phyloP scores from a whole-genome alignment of 352 stramenopile genomes.

The Vaucheria bursata region DNA sequence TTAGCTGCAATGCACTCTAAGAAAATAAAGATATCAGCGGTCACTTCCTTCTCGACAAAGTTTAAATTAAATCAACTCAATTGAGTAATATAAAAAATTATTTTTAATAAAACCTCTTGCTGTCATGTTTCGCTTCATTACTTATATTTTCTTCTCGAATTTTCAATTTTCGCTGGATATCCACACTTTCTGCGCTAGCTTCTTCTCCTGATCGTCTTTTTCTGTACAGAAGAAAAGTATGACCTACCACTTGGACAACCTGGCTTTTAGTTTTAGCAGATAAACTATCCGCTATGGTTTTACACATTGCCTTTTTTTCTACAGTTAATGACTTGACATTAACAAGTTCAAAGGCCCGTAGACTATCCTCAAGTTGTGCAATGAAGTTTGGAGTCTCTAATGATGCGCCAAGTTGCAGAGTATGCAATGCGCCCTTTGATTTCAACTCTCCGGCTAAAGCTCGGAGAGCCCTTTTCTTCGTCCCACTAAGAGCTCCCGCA shows the following conservation, averaged over 20 bases:
- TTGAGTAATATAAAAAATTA: too few species aligned
- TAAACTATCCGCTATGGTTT: background rate
- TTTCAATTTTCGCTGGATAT: background rate
- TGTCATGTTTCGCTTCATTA: background rate
- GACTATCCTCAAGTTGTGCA: background rate
- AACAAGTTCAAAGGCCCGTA: background rate
- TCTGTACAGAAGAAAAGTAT: conserved; percentile 10
- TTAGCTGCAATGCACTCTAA: too few species aligned
- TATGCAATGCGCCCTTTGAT: background rate
- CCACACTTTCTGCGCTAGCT: background rate
- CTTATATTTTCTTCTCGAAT: background rate
- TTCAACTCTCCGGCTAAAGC: background rate
- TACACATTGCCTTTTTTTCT: conserved; percentile 7
- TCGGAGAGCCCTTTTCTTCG: background rate
- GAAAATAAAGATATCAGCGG: too few species aligned
- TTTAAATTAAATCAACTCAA: too few species aligned
- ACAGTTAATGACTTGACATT: background rate
- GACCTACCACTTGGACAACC: conserved; percentile 8
- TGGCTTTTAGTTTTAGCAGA: background rate
- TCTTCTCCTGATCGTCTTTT: background rate
- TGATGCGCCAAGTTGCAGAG: conserved; percentile 4
- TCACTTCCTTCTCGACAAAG: too few species aligned
- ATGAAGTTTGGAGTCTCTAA: background rate
- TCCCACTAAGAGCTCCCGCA: background rate
- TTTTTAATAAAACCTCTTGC: background rate